Evolutionary conservation across 768 basidiomycete genomes (phyloP), one percentile per base, ranked within the genome.

Genomic region (Hericium erinaceus): DNA sequence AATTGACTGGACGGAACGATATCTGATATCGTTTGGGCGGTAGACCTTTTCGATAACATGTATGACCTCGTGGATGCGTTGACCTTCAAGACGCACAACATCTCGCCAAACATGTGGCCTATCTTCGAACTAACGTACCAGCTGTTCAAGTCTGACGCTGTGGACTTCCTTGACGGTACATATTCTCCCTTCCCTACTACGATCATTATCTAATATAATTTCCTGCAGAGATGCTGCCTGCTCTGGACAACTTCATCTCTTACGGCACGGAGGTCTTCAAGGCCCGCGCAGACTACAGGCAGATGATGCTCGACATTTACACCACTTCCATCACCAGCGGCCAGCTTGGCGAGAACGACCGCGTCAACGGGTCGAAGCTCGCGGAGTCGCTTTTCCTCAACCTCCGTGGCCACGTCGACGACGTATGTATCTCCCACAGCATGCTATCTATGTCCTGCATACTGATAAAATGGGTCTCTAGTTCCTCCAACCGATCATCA

Each of bases 11-110:
- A 15, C 24, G 12, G 44, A 5, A 50, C 48, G 26, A 54, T 40
- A 53, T 50, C 52, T 28, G 39, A 55, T 33, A 18, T 22, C 4
- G 3, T 52, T 26, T 8, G 54, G 4, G 7, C 26, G 18, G 10
- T 64, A 90, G 92, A 95, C 65, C 73, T 95, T 46, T 86, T 90
- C 65, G 92, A 93, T 70, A 88, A 90, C 67, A 82, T 89, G 75
- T 93, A 86, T 68, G 90, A 92, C 61, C 73, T 95, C 54, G 81
- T 92, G 52, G 93, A 95, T 65, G 87, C 77, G 60, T 72, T 95
- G 57, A 91, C 91, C 0, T 95, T 90, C 78, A 89, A 84, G 69
- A 77, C 87, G 57, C 81, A 83, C 60, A 69, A 77, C 55, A 85
- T 95, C 65, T 82, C 88, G 40, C 84, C 88, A 0, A 80, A 77